Evolutionary conservation across 805 yeast genomes (phyloP).

Genomic region (Saturnispora sanitii): DNA sequence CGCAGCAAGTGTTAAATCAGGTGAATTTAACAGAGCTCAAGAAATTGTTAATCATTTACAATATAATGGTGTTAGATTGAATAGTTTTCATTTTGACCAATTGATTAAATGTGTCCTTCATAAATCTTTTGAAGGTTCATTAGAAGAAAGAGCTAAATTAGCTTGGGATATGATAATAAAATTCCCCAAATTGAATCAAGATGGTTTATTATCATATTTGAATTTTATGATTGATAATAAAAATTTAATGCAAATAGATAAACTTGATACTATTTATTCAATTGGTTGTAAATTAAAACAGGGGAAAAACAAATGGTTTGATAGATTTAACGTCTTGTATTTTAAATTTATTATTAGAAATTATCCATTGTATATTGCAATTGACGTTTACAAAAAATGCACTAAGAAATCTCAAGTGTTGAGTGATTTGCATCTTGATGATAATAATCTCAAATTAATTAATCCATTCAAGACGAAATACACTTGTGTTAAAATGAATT

Average conservation of each 20-base stretch:
- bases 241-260: slow-evolving; percentile 17
- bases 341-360: slow-evolving; percentile 24
- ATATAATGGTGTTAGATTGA: slow-evolving; percentile 19
- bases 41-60: slow-evolving; percentile 23
- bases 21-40: slow-evolving; percentile 22
- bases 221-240: slow-evolving; percentile 21
- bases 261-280: slow-evolving; percentile 18
- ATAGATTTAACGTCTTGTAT: slow-evolving; percentile 22
- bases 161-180: slow-evolving; percentile 24
- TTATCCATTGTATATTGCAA: slow-evolving; percentile 18
- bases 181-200: slow-evolving; percentile 16
- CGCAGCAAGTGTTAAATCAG: slow-evolving; percentile 19
- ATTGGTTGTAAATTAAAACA: slow-evolving; percentile 9
- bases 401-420: not conserved
- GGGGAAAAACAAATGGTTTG: slow-evolving; percentile 23
- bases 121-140: not conserved
- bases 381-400: slow-evolving; percentile 18
- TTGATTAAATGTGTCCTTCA: slow-evolving; percentile 21
- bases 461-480: slow-evolving; percentile 25
- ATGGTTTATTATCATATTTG: slow-evolving; percentile 22
- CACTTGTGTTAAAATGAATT: slow-evolving; percentile 17
- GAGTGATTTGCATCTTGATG: not conserved
- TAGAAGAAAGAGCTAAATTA: slow-evolving; percentile 4
- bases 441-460: slow-evolving; percentile 11
- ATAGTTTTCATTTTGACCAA: slow-evolving; percentile 25